Percentiles rank a stretch among this genome's conserved stretches.
Evolutionary conservation across 2,329 filamentous ascomycete species (phyloP).

Genomic region (Colletotrichum musicola): DNA sequence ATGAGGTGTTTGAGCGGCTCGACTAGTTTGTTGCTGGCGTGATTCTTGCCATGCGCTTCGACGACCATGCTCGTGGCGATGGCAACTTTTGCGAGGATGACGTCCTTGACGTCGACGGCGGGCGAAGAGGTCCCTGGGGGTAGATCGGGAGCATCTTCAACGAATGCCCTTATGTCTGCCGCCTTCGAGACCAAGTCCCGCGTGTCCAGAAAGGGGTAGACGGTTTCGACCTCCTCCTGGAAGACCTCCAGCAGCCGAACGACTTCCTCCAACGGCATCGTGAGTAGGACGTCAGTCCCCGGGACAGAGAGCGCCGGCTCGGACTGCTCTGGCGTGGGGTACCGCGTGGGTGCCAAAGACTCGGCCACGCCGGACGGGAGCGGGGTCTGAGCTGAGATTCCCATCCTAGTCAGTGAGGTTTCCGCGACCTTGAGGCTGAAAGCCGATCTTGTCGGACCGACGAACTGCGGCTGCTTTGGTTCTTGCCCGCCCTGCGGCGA

Average conservation of each 20-base stretch:
- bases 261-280: constrained; percentile 42
- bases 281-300: constrained; percentile 26
- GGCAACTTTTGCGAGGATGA: constrained; percentile 49
- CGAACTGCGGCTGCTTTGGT: constrained; percentile 51
- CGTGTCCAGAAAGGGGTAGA: constrained; percentile 51
- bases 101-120: constrained; percentile 43
- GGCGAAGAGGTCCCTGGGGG: background rate
- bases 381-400: constrained; percentile 42
- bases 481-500: constrained; percentile 31
- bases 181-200: constrained; percentile 44
- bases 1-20: constrained; percentile 45
- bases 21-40: constrained; percentile 45
- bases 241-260: constrained; percentile 51
- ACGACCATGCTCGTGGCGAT: constrained; percentile 49
- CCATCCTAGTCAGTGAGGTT: constrained; percentile 51
- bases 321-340: constrained; percentile 22
- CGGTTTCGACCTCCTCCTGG: constrained; percentile 54
- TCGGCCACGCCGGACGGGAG: constrained; percentile 41
- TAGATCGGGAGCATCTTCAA: constrained; percentile 33
- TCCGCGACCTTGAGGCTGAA: constrained; percentile 52
- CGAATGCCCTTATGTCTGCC: constrained; percentile 44
- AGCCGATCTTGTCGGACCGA: constrained; percentile 51
- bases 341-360: constrained; percentile 42
- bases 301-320: constrained; percentile 13
- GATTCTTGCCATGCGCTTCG: constrained; percentile 48